Evolutionary conservation across 2,329 filamentous ascomycete genomes (phyloP).

Genomic region (Clonostachys sp.): DNA sequence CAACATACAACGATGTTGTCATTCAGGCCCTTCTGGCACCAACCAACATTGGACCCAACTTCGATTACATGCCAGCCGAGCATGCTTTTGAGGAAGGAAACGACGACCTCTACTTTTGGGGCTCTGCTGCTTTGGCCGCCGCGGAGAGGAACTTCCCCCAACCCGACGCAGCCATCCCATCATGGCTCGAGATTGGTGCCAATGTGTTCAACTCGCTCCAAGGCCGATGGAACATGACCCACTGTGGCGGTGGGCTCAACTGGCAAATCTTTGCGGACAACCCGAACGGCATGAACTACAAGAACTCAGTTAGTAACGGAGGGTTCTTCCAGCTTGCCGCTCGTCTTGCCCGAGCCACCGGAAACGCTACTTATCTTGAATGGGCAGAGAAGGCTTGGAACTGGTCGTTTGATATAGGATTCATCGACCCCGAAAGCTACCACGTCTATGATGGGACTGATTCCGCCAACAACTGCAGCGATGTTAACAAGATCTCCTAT

Average conservation of each 20-base stretch:
- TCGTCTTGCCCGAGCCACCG: conserved; percentile 57
- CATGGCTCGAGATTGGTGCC: conserved; percentile 62
- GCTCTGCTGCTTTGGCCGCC: conserved; percentile 61
- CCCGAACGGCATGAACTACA: conserved; percentile 72
- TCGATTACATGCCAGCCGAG: conserved; percentile 55
- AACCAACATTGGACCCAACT: conserved; percentile 47
- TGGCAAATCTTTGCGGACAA: conserved; percentile 82
- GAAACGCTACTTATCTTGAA: conserved; percentile 48
- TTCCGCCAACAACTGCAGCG: conserved; percentile 43
- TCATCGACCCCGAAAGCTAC: conserved; percentile 49
- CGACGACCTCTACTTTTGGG: conserved; percentile 74
- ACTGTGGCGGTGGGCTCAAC: conserved; percentile 67
- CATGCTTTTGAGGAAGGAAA: conserved; percentile 63
- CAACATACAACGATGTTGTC: conserved; percentile 55
- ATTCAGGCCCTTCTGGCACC: conserved; percentile 54
- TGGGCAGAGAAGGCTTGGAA: conserved; percentile 52
- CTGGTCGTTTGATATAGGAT: conserved; percentile 45
- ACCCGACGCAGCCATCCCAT: conserved; percentile 48
- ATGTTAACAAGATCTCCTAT: conserved; percentile 47
- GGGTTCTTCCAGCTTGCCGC: conserved; percentile 47
- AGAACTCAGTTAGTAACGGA: conserved; percentile 60
- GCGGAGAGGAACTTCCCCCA: conserved; percentile 65
- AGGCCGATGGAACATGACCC: conserved; percentile 62
- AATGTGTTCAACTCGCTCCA: conserved; percentile 71
- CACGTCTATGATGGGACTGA: conserved; percentile 56